Base-by-base conservation (phyloP, 164 flowering plant genomes). In the Aristolochia fimbriata region DNA sequence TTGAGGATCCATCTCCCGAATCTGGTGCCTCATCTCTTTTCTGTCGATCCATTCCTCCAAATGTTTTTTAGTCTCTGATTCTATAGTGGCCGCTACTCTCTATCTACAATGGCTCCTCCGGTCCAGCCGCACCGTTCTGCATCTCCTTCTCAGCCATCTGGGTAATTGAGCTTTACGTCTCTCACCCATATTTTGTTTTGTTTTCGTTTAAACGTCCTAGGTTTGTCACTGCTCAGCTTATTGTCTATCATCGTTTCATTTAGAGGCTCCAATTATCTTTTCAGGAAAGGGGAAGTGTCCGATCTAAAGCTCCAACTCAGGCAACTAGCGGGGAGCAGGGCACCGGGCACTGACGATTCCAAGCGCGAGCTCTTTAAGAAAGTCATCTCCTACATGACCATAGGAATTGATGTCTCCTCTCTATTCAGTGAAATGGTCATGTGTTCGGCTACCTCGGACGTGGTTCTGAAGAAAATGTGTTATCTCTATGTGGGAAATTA, bases 391-490 rank as follows among this genome's bases (percentile, higher is more conserved):
- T 82, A 85, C 77, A 91, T 91, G 99, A 94, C 99, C 0, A 78
- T 94, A 31, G 99, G 97, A 11, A 81, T 94, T 50, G 97, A 94
- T 62, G 99, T 94, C 14, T 94, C 99, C 1, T 76, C 97, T 0
- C 74, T 94, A n/a, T 94, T 94, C 61, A 91, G 97, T 22, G 99
- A 94, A 70, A 94, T 94, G 99, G 99, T 94, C 51, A 91, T 94
- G 96, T 91, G 99, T 65, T 94, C 99, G 0, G 96, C 95, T 0
- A 87, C 99, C 24, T 82, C 95, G 4, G 99, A 94, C 58, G 92
- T 91, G 62, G 97, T 94, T 46, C 70, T 94, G 61, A 94, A 94
- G 81, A 94, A 94, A 68, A 91, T 94, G 97, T 94, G 99, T 69
- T 94, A 94, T 65, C 70, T 91, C 15, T 94, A 94, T 62, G 99